These are phyloP conservation scores for Oxyria digyna DNA, from an alignment of 148 eudicot genomes.

Conservation along the genomic window DNA sequence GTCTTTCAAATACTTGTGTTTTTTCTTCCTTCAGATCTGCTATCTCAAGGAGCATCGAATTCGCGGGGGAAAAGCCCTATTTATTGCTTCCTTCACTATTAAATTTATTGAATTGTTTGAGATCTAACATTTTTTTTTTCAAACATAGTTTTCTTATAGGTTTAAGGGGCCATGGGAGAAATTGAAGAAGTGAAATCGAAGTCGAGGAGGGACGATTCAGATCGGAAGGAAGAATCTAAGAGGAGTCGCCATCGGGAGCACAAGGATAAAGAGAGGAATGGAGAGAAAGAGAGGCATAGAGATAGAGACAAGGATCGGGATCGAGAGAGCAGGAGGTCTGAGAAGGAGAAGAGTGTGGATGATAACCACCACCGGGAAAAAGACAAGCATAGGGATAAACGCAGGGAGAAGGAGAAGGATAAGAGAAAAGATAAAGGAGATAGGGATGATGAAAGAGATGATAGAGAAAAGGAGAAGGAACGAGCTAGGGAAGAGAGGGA, in stretches of 20 bases:
- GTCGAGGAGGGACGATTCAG: conserved; percentile 28
- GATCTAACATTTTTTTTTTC: neutral
- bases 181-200: conserved; percentile 25
- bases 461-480: neutral
- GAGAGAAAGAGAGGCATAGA: conserved; percentile 12
- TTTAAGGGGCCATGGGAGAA: conserved; percentile 14
- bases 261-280: conserved; percentile 11
- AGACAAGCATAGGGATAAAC: conserved; percentile 21
- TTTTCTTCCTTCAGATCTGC: neutral
- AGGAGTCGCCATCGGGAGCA: conserved; percentile 19
- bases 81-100: neutral
- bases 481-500: neutral
- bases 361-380: conserved; percentile 22
- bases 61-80: neutral
- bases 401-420: conserved; percentile 14
- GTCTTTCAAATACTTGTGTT: neutral
- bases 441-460: neutral
- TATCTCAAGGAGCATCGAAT: neutral
- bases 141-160: neutral
- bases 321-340: conserved; percentile 16
- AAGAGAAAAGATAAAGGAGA: neutral
- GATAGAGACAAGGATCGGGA: conserved; percentile 13
- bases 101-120: neutral
- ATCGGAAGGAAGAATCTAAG: conserved; percentile 21
- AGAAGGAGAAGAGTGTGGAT: conserved; percentile 27